phyloP scores from a whole-genome alignment of 202 grass and related monocot species.

The Zoysia matrella region DNA sequence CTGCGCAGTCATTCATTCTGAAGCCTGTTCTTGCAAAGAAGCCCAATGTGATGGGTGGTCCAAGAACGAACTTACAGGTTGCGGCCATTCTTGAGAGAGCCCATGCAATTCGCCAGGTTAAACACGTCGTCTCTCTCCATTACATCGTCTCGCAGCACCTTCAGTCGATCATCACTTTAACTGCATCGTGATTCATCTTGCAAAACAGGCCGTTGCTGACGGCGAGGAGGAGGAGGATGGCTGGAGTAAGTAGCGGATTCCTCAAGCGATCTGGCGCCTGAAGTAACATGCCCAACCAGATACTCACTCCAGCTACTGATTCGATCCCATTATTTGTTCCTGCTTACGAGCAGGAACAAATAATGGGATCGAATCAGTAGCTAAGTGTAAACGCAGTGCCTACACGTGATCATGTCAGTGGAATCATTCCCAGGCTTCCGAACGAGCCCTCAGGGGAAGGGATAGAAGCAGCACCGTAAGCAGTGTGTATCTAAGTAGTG shows the following conservation, averaged over 20 bases:
- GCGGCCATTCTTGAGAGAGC: slow-evolving; percentile 93
- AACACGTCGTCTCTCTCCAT: no score
- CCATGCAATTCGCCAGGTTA: slow-evolving; percentile 63
- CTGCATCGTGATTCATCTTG: slow-evolving; percentile 6
- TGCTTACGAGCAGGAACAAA: slow-evolving; percentile 19
- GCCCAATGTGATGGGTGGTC: slow-evolving; percentile 73
- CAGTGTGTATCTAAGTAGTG: no score
- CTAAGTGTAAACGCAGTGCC: no score
- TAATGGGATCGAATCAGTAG: not conserved
- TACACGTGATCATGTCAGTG: no score
- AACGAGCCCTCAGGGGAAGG: not conserved
- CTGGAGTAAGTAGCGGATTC: slow-evolving; percentile 60
- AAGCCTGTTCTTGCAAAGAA: slow-evolving; percentile 75
- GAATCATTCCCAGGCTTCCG: no score
- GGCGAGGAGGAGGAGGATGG: slow-evolving; percentile 48
- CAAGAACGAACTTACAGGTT: slow-evolving; percentile 79
- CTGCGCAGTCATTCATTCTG: slow-evolving; percentile 76
- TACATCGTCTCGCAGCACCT: slow-evolving; percentile 4
- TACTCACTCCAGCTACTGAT: not conserved
- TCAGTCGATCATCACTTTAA: slow-evolving; percentile 20
- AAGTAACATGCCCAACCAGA: no score
- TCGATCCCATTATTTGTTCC: slow-evolving; percentile 12
- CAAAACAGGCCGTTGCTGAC: slow-evolving; percentile 56
- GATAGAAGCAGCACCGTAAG: not conserved
- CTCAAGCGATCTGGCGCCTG: slow-evolving; percentile 19